Evolutionary conservation across 176 grass and related monocot species (phyloP).

Genomic region (Avena sativa): DNA sequence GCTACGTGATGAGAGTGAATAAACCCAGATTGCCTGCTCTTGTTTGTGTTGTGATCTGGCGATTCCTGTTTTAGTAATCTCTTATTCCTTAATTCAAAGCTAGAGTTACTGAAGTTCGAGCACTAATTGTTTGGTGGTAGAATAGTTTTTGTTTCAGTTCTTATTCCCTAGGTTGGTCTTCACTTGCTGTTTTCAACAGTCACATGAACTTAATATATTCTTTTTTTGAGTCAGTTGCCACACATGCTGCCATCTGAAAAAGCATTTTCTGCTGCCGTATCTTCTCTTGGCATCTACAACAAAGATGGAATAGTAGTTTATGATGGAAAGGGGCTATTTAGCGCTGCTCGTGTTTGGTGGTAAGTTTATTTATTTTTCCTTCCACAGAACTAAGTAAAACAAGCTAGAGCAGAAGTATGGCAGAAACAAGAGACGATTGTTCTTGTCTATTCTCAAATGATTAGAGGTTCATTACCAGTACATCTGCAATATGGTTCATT

Average conservation of each 20-base stretch:
- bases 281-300: slow-evolving; percentile 90
- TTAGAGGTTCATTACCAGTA: neutral
- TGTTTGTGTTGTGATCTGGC: neutral
- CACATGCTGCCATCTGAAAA: slow-evolving; percentile 97
- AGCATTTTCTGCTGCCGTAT: slow-evolving; percentile 96
- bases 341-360: slow-evolving; percentile 98
- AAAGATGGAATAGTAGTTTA: slow-evolving; percentile 96
- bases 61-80: neutral
- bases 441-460: slow-evolving; percentile 15
- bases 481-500: slow-evolving; percentile 26
- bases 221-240: slow-evolving; percentile 69
- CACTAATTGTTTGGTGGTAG: neutral
- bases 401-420: neutral
- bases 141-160: neutral
- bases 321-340: slow-evolving; percentile 97
- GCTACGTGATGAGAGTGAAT: neutral
- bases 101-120: neutral
- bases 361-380: slow-evolving; percentile 48
- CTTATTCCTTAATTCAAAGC: neutral
- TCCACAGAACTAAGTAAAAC: slow-evolving; percentile 12
- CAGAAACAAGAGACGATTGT: neutral
- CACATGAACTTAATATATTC: slow-evolving; percentile 4
- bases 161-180: neutral
- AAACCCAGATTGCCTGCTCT: neutral
- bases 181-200: slow-evolving; percentile 5